Evolutionary conservation across 2,329 filamentous ascomycete species (phyloP), one percentile per base, ranked within the genome.

Genomic region (Orbilia blumenaviensis): DNA sequence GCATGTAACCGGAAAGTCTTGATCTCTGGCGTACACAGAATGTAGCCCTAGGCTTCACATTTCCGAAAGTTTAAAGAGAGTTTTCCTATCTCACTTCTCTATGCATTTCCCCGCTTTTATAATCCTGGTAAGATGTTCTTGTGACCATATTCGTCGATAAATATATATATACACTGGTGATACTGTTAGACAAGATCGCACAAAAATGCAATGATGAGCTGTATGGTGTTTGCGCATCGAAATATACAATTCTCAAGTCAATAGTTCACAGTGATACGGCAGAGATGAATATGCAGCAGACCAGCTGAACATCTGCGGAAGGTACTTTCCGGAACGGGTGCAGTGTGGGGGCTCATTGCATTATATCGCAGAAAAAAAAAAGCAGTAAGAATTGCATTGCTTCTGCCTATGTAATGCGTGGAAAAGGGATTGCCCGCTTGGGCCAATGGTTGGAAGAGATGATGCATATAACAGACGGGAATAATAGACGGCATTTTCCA

Each of bases 281-380:
- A 62, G 46, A 62, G 58, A 62, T 41, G 41, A 62, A 62, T 23
- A 25, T 34, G 41, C 58, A 46, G 38, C 36, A 12, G 23, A 46
- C 34, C 18, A 42, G n/a, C 38, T 32, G 14, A 34, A 41, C 6
- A 16, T 12, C 18, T 42, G 38, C 21, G 29, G 25, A 48, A 8
- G 8, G 23, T 14, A 46, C 32, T 23, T 38, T 50, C 32, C 42
- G 23, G 60, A 63, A 46, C 14, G 2, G 6, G 16, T 50, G 42
- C 60, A 63, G 60, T 29, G 60, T 63, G 60, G 41, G 42, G 60
- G 25, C 34, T 38, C 32, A 50, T 50, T 50, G 46, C 46, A 36
- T 56, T 56, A 18, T 56, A 56, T 56, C 50, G 50, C 50, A 56
- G 50, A 21, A 46, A 14, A 46, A 23, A 10, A 6, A 10, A 46